Base-by-base conservation (phyloP, 1,284 basidiomycete genomes). In the Pyrrhoderma noxium region DNA sequence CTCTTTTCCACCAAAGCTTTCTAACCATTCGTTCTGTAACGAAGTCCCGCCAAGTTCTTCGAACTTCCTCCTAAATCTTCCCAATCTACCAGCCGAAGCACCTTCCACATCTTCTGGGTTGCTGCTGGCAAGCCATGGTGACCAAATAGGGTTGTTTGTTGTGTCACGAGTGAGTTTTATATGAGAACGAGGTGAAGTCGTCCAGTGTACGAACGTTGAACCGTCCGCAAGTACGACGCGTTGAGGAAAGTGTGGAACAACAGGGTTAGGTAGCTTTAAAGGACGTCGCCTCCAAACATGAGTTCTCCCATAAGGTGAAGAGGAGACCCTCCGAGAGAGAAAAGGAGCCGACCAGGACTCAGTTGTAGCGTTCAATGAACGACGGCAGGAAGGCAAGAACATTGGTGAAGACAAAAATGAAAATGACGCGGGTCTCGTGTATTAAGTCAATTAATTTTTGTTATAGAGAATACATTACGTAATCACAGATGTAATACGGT, bases 171-270 rank as follows among this genome's bases (percentile, higher is more conserved):
- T 87, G 42, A 92, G 71, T 39, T 80, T 77, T 40, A 89, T 74
- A 40, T 78, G 66, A 2, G 85, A 84, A 3, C 82, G 80, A 0
- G 91, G 91, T 0, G 89, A 89, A 0, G 91, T 93, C 8, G 86
- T 89, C 75, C 83, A 87, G 59, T 92, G 86, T 1, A 79, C 81
- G 65, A 89, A 91, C 1, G 86, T 87, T 16, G 85, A 85, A n/a
- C 90, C 90, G 67, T 93, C 91, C 0, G 89, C 80, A 58, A 88
- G 80, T 52, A 88, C 76, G 55, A 93, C 85, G 53, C 75, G 79
- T 66, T 93, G 90, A 4, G 89, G 84, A 65, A 85, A 93, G 56
- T 85, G 82, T 16, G 89, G 86, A 0, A 91, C 84, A 58, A 91
- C 68, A 2, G 91, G 90, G 56, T 84, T 82, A 2, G 90, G 90